phyloP scores from a whole-genome alignment of 768 basidiomycete species.

The Russula earlei region DNA sequence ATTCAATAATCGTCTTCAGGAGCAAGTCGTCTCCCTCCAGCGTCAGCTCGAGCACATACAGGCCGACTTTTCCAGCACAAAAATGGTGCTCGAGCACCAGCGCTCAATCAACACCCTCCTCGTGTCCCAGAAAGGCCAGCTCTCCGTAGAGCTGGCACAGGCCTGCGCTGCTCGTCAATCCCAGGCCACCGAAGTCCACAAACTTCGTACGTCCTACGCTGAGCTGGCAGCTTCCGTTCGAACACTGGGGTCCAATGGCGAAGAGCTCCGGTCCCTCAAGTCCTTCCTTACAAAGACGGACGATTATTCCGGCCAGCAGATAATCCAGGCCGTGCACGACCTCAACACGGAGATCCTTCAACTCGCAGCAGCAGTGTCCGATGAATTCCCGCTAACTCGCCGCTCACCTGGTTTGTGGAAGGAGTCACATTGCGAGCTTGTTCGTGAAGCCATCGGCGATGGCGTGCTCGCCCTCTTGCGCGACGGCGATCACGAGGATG shows the following conservation, averaged over 20 bases:
- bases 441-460: conserved; percentile 24
- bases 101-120: conserved; percentile 15
- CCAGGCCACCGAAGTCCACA: conserved; percentile 15
- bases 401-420: conserved; percentile 20
- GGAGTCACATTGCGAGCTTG: conserved; percentile 24
- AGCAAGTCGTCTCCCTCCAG: conserved; percentile 17
- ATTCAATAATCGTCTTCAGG: conserved; percentile 15
- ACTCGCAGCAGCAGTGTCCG: conserved; percentile 27
- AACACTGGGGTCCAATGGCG: conserved; percentile 18
- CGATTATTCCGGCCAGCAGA: conserved; percentile 28
- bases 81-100: conserved; percentile 18
- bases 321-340: conserved; percentile 28
- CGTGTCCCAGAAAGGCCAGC: conserved; percentile 18
- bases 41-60: conserved; percentile 19
- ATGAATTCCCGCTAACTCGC: conserved; percentile 25
- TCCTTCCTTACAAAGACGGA: conserved; percentile 31
- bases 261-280: conserved; percentile 27
- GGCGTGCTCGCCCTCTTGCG: conserved; percentile 25
- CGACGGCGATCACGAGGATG: conserved; percentile 24
- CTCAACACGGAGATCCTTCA: conserved; percentile 30
- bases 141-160: conserved; percentile 15
- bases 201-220: conserved; percentile 22
- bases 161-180: conserved; percentile 5
- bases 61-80: conserved; percentile 18
- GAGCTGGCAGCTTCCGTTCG: conserved; percentile 22